Evolutionary conservation across 805 yeast genomes (phyloP).

Genomic region (Maudiozyma turicensis): DNA sequence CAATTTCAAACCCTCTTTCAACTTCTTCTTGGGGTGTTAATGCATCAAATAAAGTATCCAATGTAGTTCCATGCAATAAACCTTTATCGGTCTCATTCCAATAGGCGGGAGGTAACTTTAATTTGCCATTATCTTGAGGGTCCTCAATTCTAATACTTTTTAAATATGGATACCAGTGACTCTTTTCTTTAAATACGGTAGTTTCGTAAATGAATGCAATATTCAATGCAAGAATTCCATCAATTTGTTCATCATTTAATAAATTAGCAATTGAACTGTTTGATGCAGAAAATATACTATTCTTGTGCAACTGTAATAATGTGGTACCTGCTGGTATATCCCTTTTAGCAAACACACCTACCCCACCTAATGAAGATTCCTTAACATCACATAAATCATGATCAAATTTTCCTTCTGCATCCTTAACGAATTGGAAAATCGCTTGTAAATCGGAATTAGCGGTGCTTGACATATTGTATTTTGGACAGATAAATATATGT

Average conservation of each 20-base stretch:
- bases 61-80: slow-evolving; percentile 44
- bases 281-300: slow-evolving; percentile 45
- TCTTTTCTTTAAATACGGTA: slow-evolving; percentile 37
- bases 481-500: too few relatives aligned
- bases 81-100: slow-evolving; percentile 48
- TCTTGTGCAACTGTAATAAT: slow-evolving; percentile 53
- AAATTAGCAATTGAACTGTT: slow-evolving; percentile 59
- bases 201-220: slow-evolving; percentile 66
- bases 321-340: slow-evolving; percentile 32
- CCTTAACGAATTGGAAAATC: slow-evolving; percentile 44
- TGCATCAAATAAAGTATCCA: slow-evolving; percentile 48
- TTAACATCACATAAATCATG: slow-evolving; percentile 36
- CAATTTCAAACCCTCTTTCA: slow-evolving; percentile 30
- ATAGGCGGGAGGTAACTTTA: slow-evolving; percentile 49
- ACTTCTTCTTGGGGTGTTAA: slow-evolving; percentile 29
- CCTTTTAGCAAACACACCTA: slow-evolving; percentile 7
- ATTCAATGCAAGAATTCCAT: slow-evolving; percentile 59
- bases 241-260: slow-evolving; percentile 46
- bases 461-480: slow-evolving; percentile 29
- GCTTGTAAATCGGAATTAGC: slow-evolving; percentile 15
- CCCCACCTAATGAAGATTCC: slow-evolving; percentile 27
- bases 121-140: slow-evolving; percentile 16
- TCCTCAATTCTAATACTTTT: slow-evolving; percentile 36
- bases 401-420: slow-evolving; percentile 47
- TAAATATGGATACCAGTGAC: slow-evolving; percentile 78